Evolutionary conservation across 495 filamentous ascomycete genomes (phyloP).

Genomic region (Copromyces sp.): DNA sequence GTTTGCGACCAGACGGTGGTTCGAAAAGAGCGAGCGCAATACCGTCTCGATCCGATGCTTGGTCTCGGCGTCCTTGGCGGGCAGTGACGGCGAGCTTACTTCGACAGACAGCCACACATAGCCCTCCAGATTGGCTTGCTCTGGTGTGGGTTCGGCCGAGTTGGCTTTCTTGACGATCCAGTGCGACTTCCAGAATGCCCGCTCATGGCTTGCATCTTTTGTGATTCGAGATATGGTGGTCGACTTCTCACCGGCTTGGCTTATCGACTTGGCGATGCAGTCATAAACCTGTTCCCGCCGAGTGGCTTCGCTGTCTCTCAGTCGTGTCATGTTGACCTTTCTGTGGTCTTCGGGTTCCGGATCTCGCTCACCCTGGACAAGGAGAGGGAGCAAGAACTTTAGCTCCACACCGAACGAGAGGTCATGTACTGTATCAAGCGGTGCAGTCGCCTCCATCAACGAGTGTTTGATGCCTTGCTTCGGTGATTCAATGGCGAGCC

Average conservation of each 20-base stretch:
- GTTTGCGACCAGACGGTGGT: constrained; percentile 18
- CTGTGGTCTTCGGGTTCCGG: constrained; percentile 1
- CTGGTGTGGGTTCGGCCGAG: constrained; percentile 14
- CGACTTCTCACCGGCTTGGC: constrained; percentile 8
- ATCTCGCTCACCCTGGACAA: background rate
- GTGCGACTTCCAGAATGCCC: constrained; percentile 16
- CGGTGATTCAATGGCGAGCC: background rate
- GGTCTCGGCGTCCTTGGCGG: constrained; percentile 6
- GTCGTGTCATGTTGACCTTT: background rate
- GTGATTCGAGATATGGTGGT: constrained; percentile 10
- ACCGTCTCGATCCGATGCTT: constrained; percentile 8
- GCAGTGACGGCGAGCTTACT: constrained; percentile 21
- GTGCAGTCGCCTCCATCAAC: background rate
- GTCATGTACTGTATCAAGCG: constrained; percentile 1
- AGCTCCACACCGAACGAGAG: constrained; percentile 1
- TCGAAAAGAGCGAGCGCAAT: constrained; percentile 6
- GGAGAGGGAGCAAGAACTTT: constrained; percentile 10
- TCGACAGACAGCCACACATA: constrained; percentile 22
- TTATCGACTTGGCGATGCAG: constrained; percentile 13
- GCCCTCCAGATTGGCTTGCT: constrained; percentile 6
- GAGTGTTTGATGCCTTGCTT: background rate
- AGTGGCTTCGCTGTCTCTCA: background rate
- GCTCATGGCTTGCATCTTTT: constrained; percentile 5
- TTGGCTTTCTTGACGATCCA: constrained; percentile 28
- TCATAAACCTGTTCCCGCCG: constrained; percentile 6